These are phyloP conservation scores for Stephanodiscus triporus DNA, from an alignment of 108 stramenopile genomes.

Conservation along the genomic window DNA sequence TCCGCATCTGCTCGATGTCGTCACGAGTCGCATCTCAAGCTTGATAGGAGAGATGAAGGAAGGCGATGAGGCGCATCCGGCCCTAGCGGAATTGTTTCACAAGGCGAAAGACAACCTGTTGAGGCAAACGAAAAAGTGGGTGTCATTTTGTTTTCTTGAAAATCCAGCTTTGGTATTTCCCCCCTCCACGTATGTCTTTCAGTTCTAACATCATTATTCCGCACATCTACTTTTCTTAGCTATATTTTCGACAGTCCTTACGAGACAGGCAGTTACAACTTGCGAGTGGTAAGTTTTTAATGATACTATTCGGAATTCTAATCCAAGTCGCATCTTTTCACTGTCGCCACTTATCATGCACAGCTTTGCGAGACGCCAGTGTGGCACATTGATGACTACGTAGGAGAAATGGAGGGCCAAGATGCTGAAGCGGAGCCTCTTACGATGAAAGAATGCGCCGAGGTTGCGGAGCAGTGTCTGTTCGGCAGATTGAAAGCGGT, in stretches of 20 bases:
- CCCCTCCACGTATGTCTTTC: background rate
- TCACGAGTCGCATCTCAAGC: constrained; percentile 74
- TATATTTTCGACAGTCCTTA: constrained; percentile 80
- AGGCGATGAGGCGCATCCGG: constrained; percentile 68
- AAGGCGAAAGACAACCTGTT: constrained; percentile 77
- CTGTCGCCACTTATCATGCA: background rate
- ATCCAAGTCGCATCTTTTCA: background rate
- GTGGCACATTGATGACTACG: constrained; percentile 81
- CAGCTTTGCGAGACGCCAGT: constrained; percentile 76
- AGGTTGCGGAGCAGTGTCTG: constrained; percentile 66
- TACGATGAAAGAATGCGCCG: constrained; percentile 84
- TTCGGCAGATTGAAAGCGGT: constrained; percentile 67
- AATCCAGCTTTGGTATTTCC: background rate
- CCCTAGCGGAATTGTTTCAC: constrained; percentile 57
- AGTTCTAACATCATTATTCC: background rate
- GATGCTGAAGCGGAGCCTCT: constrained; percentile 69
- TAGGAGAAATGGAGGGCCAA: constrained; percentile 80
- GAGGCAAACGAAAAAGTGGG: constrained; percentile 79
- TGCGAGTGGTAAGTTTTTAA: constrained; percentile 53
- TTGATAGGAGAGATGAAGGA: constrained; percentile 84
- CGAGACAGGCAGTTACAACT: constrained; percentile 85
- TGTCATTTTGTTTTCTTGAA: background rate
- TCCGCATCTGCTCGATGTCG: constrained; percentile 73
- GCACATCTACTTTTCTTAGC: background rate
- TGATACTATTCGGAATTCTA: background rate